Evolutionary conservation across 768 basidiomycete genomes (phyloP), one percentile per base, ranked within the genome.

Genomic region (Boletus edulis): DNA sequence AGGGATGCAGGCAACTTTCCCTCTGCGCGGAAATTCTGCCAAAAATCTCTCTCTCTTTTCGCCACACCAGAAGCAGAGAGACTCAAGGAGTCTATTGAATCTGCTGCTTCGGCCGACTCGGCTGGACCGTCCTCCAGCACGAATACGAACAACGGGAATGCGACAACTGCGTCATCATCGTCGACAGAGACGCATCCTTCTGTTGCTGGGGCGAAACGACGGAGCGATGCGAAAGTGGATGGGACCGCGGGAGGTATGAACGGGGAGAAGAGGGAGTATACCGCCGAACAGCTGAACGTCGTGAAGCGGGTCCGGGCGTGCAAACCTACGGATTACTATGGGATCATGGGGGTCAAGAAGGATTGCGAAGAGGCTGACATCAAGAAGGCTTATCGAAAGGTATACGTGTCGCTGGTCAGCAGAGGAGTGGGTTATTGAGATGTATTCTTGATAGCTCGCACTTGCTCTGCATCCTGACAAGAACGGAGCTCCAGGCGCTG

Each of bases 361-460:
- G 87, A 86, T 15, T 94, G 92, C 64, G 89, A 91, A 34, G 93
- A 94, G 65, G 78, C 67, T 5, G 92, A 92, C 37, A 80, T 94
- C 52, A 94, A 97, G 80, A 94, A 91, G 74, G 94, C 95, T 9
- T 98, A 98, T 78, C 82, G 94, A 51, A 98, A 97, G 84, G 94
- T 96, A 52, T 52, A 78, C 38, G 27, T 20, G 71, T 69, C 22
- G n/a, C 13, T 52, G 3, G 54, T 64, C 45, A 29, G 34, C 15
- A n/a, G 35, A 46, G 18, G 37, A 10, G n/a, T 31, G 40, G 31
- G 34, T 55, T 49, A 51, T 57, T 67, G 51, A 58, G 22, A 17
- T 32, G 35, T 9, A 24, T 34, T 52, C 22, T 52, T 40, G 32
- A 58, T 60, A 94, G 91, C 79, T 96, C 57, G 94, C 94, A 38